Base-by-base conservation (phyloP, 352 stramenopile species). In the Phytophthora cajani region DNA sequence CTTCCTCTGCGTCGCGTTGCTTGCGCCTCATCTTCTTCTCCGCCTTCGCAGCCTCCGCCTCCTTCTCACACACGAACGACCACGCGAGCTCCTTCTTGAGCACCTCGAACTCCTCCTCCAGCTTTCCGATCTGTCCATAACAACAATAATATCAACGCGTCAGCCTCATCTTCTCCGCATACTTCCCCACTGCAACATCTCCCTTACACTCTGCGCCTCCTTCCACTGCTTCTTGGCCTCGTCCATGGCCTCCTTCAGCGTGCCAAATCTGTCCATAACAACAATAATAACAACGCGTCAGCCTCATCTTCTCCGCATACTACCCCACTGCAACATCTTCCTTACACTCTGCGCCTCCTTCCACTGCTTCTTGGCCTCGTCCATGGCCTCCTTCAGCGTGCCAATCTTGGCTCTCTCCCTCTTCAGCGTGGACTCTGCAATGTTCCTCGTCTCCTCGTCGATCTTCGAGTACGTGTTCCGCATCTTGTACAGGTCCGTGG, bases 401-500 rank as follows among this genome's bases (percentile, higher is more conserved):
- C 58, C 62, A 23, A 95, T 78, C 74, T 95, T 93, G 19, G 70
- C 59, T 52, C 85, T 73, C 52, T 94, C 85, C 40, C 85, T 87
- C 55, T 89, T 84, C 5, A 94, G 42, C 21, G 83, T 80, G 21
- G 83, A 87, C n/a, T 94, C 84, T 1, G 74, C 65, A 36, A 90
- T 84, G n/a, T 73, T 77, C 2, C 80, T 72, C 33, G 79, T 92
- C 54, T 97, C 83, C 23, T 95, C 78, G 46, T 96, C 82, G 61
- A 95, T 92, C 69, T 98, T 97, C 21, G 80, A 78, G 67, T 97
- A 97, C 32, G 73, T 90, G 14, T 85, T 89, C 64, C 95, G 73
- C 69, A 98, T 94, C 49, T 97, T 91, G 77, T 98, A 96, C 40
- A 99, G 67, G 72, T 99, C 95, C 1, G 97, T 99, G 2, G 97